Percentiles rank a stretch among this genome's conserved stretches.
Evolutionary conservation across 2,329 filamentous ascomycete species (phyloP).

Genomic region (Claviceps sp.): DNA sequence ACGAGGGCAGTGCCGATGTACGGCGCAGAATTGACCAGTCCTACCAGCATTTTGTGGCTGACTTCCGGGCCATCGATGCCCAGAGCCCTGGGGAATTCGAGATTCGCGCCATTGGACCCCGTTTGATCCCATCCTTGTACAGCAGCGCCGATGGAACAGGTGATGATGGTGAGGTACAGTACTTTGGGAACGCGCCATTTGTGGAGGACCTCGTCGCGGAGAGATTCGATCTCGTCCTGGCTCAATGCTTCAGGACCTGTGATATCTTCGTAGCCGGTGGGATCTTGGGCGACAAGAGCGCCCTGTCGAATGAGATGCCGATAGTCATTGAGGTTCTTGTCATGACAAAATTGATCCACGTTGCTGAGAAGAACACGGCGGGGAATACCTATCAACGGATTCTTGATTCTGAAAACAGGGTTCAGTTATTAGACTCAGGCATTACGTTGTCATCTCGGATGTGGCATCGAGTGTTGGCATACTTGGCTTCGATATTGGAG

Average conservation of each 20-base stretch:
- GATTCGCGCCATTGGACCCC: conserved; percentile 48
- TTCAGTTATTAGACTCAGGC: neutral
- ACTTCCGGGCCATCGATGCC: conserved; percentile 23
- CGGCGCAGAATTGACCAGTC: conserved; percentile 51
- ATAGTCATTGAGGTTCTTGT: conserved; percentile 45
- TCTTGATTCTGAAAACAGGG: conserved; percentile 25
- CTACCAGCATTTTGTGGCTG: conserved; percentile 38
- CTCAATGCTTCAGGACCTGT: conserved; percentile 41
- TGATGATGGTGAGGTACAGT: conserved; percentile 53
- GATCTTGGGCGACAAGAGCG: conserved; percentile 61
- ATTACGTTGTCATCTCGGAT: neutral
- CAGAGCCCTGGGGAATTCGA: conserved; percentile 44
- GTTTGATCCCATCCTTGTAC: conserved; percentile 60
- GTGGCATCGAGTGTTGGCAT: neutral
- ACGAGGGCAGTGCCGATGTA: conserved; percentile 34
- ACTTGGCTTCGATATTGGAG: conserved; percentile 33
- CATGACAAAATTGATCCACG: conserved; percentile 47
- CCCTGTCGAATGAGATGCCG: conserved; percentile 49
- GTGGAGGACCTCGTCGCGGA: conserved; percentile 51
- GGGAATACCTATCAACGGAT: conserved; percentile 39
- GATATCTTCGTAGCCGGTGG: conserved; percentile 46
- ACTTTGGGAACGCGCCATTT: conserved; percentile 52
- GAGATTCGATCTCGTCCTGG: conserved; percentile 43
- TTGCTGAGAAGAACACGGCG: conserved; percentile 35
- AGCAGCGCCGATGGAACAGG: conserved; percentile 57